Base-by-base conservation (phyloP, 2,329 filamentous ascomycete genomes). In the Zymoseptoria tritici region DNA sequence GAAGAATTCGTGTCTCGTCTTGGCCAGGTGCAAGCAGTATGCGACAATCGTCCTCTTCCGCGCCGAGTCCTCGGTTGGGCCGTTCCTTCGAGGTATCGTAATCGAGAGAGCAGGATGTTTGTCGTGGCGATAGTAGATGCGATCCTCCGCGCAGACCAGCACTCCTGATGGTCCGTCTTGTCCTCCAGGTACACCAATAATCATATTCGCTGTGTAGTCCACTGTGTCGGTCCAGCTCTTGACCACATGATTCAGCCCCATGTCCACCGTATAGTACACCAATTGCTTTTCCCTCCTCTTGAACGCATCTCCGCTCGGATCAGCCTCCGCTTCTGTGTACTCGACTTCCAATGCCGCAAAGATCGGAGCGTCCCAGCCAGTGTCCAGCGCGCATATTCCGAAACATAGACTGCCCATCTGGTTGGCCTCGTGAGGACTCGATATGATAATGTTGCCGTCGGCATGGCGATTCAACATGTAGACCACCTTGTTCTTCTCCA, bases 401-500 rank as follows among this genome's bases (percentile, higher is more conserved):
- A 96, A 90, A 22, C 97, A 92, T 55, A 99, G 77, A 1, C 93
- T 93, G 62, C 93, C 91, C 11, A 91, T 86, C 74, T 94, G 96
- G 76, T 99, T 93, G 1, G 94, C 95, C 76, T 99, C 95, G 19
- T 99, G 82, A 0, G 94, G 94, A 13, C 94, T 99, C 4, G 94
- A 99, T 55, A 99, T 99, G 49, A 92, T 95, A 69, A 99, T 85
- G 74, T 96, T 90, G 19, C 92, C 92, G 76, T 97, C 91, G 2
- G 91, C 85, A 77, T 96, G 96, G 66, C 95, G 88, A 76, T 97
- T 97, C 67, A 99, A 82, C 70, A 99, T 93, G 77, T 99, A 99
- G 67, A 99, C 94, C 59, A 99, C 88, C 79, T 99, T 99, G 79
- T 97, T 99, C 83, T 99, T 99, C 78, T 99, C 95, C 58, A 93